Base-by-base conservation (phyloP, 441 rosid genomes). In the Aleurites moluccanus region DNA sequence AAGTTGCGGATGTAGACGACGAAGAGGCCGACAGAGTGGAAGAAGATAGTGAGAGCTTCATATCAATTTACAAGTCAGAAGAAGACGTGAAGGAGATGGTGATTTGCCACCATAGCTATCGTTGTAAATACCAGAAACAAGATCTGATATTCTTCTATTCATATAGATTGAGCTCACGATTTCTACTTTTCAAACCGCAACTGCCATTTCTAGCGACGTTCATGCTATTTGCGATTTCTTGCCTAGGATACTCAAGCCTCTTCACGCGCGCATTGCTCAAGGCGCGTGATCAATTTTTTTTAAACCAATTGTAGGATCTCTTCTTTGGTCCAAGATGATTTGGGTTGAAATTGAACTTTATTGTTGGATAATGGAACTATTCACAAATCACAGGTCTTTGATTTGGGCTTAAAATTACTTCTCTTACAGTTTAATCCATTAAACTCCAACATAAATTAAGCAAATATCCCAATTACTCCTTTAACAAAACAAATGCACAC, bases 41-140 rank as follows among this genome's bases (percentile, higher is more conserved):
- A 53, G 85, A 73, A 21, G 88, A 73, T 6, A 79, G 68, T 11
- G 92, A 79, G 73, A 78, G 87, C 79, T 87, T 86, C 93, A 89
- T 91, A 28, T 45, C 77, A 70, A 21, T n/a, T 69, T 3, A 57
- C 16, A 27, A 44, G 27, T 28, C 15, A 27, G n/a, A n/a, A n/a
- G n/a, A n/a, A n/a, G n/a, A n/a, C n/a, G n/a, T n/a, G n/a, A n/a
- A n/a, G n/a, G n/a, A n/a, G n/a, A n/a, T n/a, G 21, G 18, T 3
- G 67, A 67, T 16, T 44, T 23, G 45, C 27, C 40, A 70, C 49
- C 74, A 57, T 55, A n/a, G 30, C 13, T 11, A 16, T 55, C 18
- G 20, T 56, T 33, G 18, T 4, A 25, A 7, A 49, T 6, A 23
- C 14, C 45, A 3, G 42, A 23, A 42, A 11, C 38, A 66, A 64